Conservation (phyloP, 176 grass and related monocot genomes). For the Hyparrhenia diplandra region DNA sequence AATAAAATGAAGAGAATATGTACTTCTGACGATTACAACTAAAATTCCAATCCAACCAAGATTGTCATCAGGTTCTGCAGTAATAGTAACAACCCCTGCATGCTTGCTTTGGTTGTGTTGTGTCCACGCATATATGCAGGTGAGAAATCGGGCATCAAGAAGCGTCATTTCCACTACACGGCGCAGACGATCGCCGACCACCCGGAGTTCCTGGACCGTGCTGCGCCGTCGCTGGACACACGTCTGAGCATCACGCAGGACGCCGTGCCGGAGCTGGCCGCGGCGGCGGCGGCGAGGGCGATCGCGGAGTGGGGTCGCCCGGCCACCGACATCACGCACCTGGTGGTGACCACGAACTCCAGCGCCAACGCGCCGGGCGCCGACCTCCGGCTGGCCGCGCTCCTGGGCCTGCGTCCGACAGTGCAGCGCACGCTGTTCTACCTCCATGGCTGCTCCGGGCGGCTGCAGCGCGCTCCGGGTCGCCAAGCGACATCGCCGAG, state of each 20-base stretch:
- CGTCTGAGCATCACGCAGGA: neutral
- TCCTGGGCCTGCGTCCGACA: slow-evolving; percentile 29
- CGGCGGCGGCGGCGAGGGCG: slow-evolving; percentile 23
- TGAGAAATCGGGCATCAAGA: slow-evolving; percentile 23
- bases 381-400: slow-evolving; percentile 30
- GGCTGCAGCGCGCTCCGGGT: slow-evolving; percentile 26
- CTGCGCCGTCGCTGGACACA: slow-evolving; percentile 20
- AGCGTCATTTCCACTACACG: slow-evolving; percentile 29
- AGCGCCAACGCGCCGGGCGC: slow-evolving; percentile 16
- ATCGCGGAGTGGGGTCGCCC: slow-evolving; percentile 57
- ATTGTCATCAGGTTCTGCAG: too few relatives aligned
- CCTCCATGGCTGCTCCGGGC: neutral
- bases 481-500: slow-evolving; percentile 57
- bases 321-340: slow-evolving; percentile 42
- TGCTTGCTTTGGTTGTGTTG: too few relatives aligned
- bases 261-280: slow-evolving; percentile 27
- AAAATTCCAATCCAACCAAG: too few relatives aligned
- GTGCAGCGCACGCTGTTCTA: slow-evolving; percentile 14
- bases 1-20: slow-evolving; percentile 62
- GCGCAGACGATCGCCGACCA: slow-evolving; percentile 10
- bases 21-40: neutral
- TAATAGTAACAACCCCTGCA: too few relatives aligned
- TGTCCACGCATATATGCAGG: neutral
- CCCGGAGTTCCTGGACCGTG: slow-evolving; percentile 6
- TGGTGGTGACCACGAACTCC: slow-evolving; percentile 26